A percentile compares a stretch with the other conserved stretches of the same genome.
phyloP scores from a whole-genome alignment of 2,329 filamentous ascomycete species.

The Dactylellina drechsleri region DNA sequence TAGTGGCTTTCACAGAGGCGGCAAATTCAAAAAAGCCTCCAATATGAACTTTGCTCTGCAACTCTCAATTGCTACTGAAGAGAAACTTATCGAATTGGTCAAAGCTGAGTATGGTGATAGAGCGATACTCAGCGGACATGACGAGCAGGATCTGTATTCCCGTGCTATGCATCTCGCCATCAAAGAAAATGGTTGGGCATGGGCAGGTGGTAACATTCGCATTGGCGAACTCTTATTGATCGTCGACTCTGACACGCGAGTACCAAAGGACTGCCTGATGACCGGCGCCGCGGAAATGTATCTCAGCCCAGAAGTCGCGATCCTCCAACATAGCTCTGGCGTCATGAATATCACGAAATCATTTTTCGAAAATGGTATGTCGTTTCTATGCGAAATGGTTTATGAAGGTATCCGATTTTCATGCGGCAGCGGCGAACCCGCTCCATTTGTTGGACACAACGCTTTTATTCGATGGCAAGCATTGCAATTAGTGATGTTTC shows the following conservation, averaged over 20 bases:
- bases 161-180: conserved; percentile 66
- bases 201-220: conserved; percentile 71
- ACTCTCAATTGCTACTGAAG: conserved; percentile 72
- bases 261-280: conserved; percentile 74
- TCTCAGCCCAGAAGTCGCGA: conserved; percentile 74
- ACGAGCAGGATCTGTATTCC: conserved; percentile 66
- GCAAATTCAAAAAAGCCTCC: conserved; percentile 78
- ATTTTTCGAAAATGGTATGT: conserved; percentile 80
- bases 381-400: conserved; percentile 81
- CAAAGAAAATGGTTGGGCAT: conserved; percentile 67
- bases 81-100: conserved; percentile 61
- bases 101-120: conserved; percentile 20
- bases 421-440: conserved; percentile 76
- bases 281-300: conserved; percentile 79
- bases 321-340: conserved; percentile 77
- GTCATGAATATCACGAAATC: conserved; percentile 79
- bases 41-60: conserved; percentile 79
- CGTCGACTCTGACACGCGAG: conserved; percentile 75
- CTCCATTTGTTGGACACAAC: conserved; percentile 81
- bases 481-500: conserved; percentile 69
- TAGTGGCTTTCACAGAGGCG: conserved; percentile 67
- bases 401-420: conserved; percentile 78
- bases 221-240: conserved; percentile 73
- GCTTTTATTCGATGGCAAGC: conserved; percentile 77
- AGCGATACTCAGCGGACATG: conserved; percentile 30